Percentiles rank a stretch among this genome's conserved stretches.
These are phyloP conservation scores for Alternaria incomplexa DNA, from an alignment of 2,329 filamentous ascomycete genomes.

Conservation along the genomic window DNA sequence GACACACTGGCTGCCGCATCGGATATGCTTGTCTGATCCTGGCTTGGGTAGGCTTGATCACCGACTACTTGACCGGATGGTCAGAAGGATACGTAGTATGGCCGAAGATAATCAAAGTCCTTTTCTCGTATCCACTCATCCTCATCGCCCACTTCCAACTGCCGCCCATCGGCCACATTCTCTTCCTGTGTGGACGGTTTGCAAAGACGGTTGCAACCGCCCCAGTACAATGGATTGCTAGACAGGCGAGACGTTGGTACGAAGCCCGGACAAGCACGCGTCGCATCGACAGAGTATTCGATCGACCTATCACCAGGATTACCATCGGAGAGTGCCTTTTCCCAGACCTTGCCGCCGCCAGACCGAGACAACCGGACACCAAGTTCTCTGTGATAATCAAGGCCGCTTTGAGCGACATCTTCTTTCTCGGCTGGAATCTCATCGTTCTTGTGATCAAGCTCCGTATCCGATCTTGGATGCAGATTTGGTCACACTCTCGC, in stretches of 20 bases:
- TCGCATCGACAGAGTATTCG: slow-evolving; percentile 4
- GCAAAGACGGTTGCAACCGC: not conserved
- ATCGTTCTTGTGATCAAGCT: not conserved
- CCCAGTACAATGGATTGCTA: not conserved
- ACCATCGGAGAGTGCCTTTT: slow-evolving; percentile 5
- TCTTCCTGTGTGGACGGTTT: not conserved
- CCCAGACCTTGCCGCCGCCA: not conserved
- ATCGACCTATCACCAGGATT: not conserved
- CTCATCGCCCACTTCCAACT: not conserved
- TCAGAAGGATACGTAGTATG: not conserved
- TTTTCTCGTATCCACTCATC: not conserved
- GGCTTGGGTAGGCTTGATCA: not conserved
- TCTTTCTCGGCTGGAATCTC: not conserved
- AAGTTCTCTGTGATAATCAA: not conserved
- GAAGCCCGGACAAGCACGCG: not conserved
- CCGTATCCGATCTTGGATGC: not conserved
- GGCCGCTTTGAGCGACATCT: not conserved
- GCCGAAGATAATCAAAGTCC: not conserved
- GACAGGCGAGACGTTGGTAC: not conserved
- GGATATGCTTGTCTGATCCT: not conserved
- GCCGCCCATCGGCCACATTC: not conserved
- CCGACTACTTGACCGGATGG: not conserved
- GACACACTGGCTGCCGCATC: not conserved
- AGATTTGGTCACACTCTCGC: not conserved
- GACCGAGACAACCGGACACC: not conserved